Percentiles rank a stretch among this genome's conserved stretches.
phyloP scores from a whole-genome alignment of 805 yeast genomes.

The Naumovozyma baii region DNA sequence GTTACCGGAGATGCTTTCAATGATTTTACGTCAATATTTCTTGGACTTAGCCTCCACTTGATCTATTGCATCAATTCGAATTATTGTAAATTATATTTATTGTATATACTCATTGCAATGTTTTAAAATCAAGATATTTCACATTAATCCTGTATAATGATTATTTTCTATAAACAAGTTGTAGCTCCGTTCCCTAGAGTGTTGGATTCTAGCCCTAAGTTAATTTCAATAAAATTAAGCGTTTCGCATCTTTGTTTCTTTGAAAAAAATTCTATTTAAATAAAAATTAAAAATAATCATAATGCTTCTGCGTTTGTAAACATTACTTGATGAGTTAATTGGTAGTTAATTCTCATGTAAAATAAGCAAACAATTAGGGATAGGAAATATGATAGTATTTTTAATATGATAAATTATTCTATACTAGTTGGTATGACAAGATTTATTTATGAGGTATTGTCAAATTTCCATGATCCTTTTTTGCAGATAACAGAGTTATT shows the following conservation, averaged over 20 bases:
- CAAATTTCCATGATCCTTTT: no score
- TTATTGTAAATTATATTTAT: no score
- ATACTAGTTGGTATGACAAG: background rate
- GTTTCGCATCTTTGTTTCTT: background rate
- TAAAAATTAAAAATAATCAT: background rate
- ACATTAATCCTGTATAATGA: background rate
- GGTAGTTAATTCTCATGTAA: background rate
- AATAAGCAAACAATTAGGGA: background rate
- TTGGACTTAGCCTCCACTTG: constrained; percentile 47
- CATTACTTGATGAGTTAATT: no score
- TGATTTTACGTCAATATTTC: constrained; percentile 86
- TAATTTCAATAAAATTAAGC: background rate
- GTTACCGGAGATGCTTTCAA: constrained; percentile 82
- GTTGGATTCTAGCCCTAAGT: background rate
- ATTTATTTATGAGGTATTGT: background rate
- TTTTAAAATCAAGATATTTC: background rate
- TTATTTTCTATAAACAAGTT: background rate
- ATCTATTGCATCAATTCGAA: background rate
- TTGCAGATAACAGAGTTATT: background rate
- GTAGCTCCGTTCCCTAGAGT: no score
- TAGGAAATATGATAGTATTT: background rate
- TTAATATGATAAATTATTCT: no score
- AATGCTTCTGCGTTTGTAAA: background rate
- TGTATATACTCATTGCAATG: no score
- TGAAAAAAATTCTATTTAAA: background rate